phyloP scores from a whole-genome alignment of 139 green algal genomes.

The Chlorella ohadii region DNA sequence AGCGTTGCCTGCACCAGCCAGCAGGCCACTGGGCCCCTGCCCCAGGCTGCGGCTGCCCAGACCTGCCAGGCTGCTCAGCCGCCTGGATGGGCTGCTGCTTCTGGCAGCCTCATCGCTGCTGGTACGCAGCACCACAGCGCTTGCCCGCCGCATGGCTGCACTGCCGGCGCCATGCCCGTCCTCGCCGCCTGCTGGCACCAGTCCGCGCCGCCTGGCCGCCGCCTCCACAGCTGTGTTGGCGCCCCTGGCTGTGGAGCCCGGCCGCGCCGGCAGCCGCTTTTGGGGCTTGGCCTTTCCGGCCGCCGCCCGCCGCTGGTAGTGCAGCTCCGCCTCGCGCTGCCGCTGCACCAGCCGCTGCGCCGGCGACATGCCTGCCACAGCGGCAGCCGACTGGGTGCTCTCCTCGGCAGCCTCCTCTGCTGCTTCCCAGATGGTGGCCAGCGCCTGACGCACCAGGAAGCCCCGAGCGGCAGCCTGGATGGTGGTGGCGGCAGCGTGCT shows the following conservation, averaged over 20 bases:
- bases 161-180: too few relatives aligned
- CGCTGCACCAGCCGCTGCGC: not conserved
- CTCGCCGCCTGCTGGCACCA: not conserved
- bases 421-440: not conserved
- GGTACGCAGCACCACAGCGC: not conserved
- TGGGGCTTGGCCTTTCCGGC: not conserved
- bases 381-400: not conserved
- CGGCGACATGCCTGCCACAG: too few relatives aligned
- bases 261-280: too few relatives aligned
- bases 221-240: conserved; percentile 15
- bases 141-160: not conserved
- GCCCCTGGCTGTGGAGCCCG: not conserved
- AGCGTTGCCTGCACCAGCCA: too few relatives aligned
- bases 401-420: not conserved
- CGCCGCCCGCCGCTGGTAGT: not conserved
- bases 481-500: not conserved
- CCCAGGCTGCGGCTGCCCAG: too few relatives aligned
- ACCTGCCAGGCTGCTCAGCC: not conserved
- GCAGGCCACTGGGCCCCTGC: too few relatives aligned
- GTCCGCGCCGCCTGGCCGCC: not conserved
- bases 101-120: not conserved
- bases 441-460: not conserved
- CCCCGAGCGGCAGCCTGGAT: not conserved
- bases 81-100: not conserved
- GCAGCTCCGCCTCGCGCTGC: not conserved